phyloP scores from a whole-genome alignment of 2,329 filamentous ascomycete genomes.

The Xylariaceae sp. region DNA sequence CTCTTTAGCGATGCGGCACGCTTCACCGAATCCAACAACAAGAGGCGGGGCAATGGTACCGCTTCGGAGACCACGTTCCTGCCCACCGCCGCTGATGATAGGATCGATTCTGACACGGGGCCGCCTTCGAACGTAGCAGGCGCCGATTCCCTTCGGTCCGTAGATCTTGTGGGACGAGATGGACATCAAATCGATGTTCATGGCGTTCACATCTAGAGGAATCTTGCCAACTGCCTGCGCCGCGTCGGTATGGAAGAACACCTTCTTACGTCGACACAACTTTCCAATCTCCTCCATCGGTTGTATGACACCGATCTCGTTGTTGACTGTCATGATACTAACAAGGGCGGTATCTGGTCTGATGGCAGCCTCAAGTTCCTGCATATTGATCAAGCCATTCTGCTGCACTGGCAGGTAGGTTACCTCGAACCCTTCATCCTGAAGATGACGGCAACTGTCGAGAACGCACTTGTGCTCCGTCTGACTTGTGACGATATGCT shows the following conservation, averaged over 20 bases:
- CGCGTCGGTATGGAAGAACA: slow-evolving; percentile 97
- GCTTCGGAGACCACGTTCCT: slow-evolving; percentile 90
- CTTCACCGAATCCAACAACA: slow-evolving; percentile 90
- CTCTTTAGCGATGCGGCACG: slow-evolving; percentile 82
- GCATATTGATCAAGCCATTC: slow-evolving; percentile 80
- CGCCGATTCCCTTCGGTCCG: slow-evolving; percentile 93
- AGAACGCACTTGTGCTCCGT: slow-evolving; percentile 99
- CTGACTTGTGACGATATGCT: slow-evolving; percentile 94
- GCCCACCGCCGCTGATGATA: slow-evolving; percentile 91
- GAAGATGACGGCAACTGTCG: slow-evolving; percentile 92
- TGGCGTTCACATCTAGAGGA: slow-evolving; percentile 89
- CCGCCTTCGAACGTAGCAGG: slow-evolving; percentile 88
- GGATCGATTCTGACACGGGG: slow-evolving; percentile 92
- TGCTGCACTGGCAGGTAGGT: slow-evolving; percentile 91
- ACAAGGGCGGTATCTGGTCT: slow-evolving; percentile 86
- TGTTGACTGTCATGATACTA: slow-evolving; percentile 98
- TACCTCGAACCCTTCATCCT: slow-evolving; percentile 93
- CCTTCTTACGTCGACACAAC: slow-evolving; percentile 82
- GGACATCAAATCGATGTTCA: slow-evolving; percentile 98
- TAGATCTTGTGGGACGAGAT: slow-evolving; percentile 99
- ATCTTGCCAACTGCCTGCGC: slow-evolving; percentile 99
- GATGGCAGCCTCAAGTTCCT: slow-evolving; percentile 81
- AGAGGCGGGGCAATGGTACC: slow-evolving; percentile 87
- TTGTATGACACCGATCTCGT: slow-evolving; percentile 99
- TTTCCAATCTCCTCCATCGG: slow-evolving; percentile 89